Evolutionary conservation across 225 moss, liverwort and hornwort genomes (phyloP).

Genomic region (Lunularia cruciata): DNA sequence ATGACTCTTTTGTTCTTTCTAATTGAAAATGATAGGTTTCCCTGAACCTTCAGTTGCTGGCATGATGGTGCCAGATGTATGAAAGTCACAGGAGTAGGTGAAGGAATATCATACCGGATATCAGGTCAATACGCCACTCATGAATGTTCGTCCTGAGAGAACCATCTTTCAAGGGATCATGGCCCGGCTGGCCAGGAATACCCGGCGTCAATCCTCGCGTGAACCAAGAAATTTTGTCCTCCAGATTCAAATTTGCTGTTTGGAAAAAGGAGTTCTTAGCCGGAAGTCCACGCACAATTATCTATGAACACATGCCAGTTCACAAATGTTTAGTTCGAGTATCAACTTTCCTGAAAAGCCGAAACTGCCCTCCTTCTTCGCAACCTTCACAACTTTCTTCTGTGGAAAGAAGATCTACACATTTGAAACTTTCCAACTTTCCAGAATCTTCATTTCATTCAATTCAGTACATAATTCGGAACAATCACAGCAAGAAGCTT

Average conservation of each 20-base stretch:
- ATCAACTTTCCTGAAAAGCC: no score
- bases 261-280: background rate
- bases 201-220: conserved; percentile 12
- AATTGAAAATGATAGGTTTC: no score
- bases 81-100: background rate
- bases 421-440: no score
- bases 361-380: no score
- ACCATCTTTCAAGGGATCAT: conserved; percentile 26
- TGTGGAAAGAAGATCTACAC: no score
- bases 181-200: background rate
- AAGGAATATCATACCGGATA: conserved; percentile 12
- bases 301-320: background rate
- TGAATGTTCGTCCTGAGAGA: conserved; percentile 12
- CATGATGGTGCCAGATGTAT: background rate
- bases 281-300: conserved; percentile 15
- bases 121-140: conserved; percentile 29
- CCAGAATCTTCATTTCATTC: no score
- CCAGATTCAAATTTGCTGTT: background rate
- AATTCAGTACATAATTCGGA: no score
- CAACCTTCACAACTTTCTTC: background rate
- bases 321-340: no score
- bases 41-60: no score
- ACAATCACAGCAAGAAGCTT: no score
- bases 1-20: no score
- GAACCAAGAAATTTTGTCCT: conserved; percentile 12